Evolutionary conservation across 495 filamentous ascomycete genomes (phyloP).

Genomic region (Darksidea phi): DNA sequence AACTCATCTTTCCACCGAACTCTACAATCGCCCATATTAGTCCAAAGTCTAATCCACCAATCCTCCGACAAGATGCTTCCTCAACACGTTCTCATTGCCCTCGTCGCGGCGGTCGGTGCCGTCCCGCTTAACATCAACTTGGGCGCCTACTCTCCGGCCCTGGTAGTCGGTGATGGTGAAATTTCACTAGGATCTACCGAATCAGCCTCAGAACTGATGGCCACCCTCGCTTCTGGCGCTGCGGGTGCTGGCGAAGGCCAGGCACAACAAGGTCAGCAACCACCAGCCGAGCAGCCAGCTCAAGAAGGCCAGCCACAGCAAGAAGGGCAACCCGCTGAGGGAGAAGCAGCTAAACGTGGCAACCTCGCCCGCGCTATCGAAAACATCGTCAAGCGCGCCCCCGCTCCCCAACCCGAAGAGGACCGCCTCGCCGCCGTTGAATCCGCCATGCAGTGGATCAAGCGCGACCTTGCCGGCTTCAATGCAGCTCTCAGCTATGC

Average conservation of each 20-base stretch:
- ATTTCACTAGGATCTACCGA: constrained; percentile 52
- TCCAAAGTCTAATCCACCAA: constrained; percentile 24
- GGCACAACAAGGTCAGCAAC: constrained; percentile 12
- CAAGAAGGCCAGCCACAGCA: constrained; percentile 2
- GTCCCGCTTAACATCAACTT: constrained; percentile 61
- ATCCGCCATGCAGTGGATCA: constrained; percentile 32
- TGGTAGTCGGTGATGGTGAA: constrained; percentile 60
- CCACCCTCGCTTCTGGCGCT: constrained; percentile 37
- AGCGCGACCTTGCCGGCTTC: constrained; percentile 37
- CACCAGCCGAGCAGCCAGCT: constrained; percentile 1
- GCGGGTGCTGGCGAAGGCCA: constrained; percentile 15
- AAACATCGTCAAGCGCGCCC: constrained; percentile 13
- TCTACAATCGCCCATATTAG: constrained; percentile 11
- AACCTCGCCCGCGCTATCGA: constrained; percentile 19
- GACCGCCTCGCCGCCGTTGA: constrained; percentile 16
- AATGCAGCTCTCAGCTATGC: constrained; percentile 36
- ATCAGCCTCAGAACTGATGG: constrained; percentile 45
- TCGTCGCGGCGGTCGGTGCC: constrained; percentile 40
- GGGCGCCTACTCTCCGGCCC: constrained; percentile 57
- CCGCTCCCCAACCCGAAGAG: background rate
- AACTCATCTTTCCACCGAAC: constrained; percentile 1
- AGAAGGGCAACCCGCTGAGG: constrained; percentile 29
- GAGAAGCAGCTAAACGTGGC: constrained; percentile 24
- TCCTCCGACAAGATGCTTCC: constrained; percentile 35
- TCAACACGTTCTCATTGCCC: constrained; percentile 31